These are phyloP conservation scores for Xylaria bambusicola DNA, from an alignment of 495 filamentous ascomycete species.

Conservation along the genomic window DNA sequence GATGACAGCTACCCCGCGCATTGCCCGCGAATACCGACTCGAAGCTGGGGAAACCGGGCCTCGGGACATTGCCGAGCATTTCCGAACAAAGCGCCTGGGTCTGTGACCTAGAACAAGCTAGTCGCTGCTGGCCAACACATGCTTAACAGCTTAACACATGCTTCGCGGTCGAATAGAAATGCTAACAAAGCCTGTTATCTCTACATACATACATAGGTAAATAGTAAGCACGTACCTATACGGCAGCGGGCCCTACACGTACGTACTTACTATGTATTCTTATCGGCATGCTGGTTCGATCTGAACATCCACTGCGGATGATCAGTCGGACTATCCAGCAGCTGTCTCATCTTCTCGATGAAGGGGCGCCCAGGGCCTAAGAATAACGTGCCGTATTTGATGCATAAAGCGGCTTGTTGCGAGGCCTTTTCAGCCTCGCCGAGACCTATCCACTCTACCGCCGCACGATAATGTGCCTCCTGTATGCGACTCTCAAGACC, in stretches of 20 bases:
- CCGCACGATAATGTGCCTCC: constrained; percentile 42
- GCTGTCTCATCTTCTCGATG: constrained; percentile 32
- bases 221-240: no score
- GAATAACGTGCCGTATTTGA: constrained; percentile 30
- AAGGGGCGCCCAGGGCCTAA: constrained; percentile 36
- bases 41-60: not conserved
- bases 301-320: constrained; percentile 40
- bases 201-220: no score
- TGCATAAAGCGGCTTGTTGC: constrained; percentile 35
- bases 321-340: constrained; percentile 26
- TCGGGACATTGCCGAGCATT: constrained; percentile 12
- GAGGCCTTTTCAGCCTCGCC: constrained; percentile 42
- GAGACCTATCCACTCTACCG: constrained; percentile 40
- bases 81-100: constrained; percentile 26
- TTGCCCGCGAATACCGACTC: not conserved
- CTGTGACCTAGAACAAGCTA: no score
- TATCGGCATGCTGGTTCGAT: constrained; percentile 4
- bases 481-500: constrained; percentile 35
- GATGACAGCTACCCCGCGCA: not conserved
- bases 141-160: no score
- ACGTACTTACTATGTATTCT: no score
- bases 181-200: constrained; percentile 9
- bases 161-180: no score
- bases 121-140: no score
- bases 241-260: no score